A percentile compares a stretch with the other conserved stretches of the same genome.
Conservation (phyloP, 768 basidiomycete genomes). For the Candolleomyces efflorescens region DNA sequence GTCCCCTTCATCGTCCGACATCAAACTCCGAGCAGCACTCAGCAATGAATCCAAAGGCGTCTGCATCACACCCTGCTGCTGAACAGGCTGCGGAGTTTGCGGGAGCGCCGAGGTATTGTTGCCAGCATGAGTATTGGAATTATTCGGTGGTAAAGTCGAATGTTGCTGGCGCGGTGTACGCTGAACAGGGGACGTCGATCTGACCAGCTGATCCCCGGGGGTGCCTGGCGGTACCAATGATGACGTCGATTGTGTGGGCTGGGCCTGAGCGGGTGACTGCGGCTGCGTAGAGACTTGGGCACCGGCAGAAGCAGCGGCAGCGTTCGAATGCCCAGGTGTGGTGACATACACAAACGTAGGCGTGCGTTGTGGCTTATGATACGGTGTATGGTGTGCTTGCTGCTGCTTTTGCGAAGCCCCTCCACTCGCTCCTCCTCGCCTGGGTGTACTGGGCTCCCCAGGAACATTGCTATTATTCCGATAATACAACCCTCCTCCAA, state of each 20-base stretch:
- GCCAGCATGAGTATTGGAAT: neutral
- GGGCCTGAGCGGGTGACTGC: too few relatives aligned
- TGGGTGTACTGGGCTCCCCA: slow-evolving; percentile 16
- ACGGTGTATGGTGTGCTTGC: too few relatives aligned
- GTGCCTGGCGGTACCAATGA: neutral
- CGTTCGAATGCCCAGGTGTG: slow-evolving; percentile 15
- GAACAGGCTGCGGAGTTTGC: slow-evolving; percentile 5
- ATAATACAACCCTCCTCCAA: slow-evolving; percentile 17
- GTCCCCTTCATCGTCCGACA: slow-evolving; percentile 28
- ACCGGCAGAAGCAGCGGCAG: slow-evolving; percentile 10
- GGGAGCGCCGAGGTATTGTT: neutral
- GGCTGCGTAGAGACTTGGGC: neutral
- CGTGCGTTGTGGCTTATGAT: neutral
- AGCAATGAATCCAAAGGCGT: slow-evolving; percentile 55
- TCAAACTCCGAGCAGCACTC: slow-evolving; percentile 56
- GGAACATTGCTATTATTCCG: slow-evolving; percentile 5
- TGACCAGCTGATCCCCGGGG: neutral
- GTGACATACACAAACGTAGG: slow-evolving; percentile 25
- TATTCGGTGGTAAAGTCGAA: neutral
- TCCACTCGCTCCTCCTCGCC: slow-evolving; percentile 8
- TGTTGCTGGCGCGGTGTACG: slow-evolving; percentile 8
- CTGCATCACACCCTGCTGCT: slow-evolving; percentile 17
- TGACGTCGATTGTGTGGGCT: too few relatives aligned
- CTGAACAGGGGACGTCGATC: neutral
- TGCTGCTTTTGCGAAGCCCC: neutral